Percentiles rank a stretch among this genome's conserved stretches.
Evolutionary conservation across 495 filamentous ascomycete genomes (phyloP).

Genomic region (Margaritispora aquatica): DNA sequence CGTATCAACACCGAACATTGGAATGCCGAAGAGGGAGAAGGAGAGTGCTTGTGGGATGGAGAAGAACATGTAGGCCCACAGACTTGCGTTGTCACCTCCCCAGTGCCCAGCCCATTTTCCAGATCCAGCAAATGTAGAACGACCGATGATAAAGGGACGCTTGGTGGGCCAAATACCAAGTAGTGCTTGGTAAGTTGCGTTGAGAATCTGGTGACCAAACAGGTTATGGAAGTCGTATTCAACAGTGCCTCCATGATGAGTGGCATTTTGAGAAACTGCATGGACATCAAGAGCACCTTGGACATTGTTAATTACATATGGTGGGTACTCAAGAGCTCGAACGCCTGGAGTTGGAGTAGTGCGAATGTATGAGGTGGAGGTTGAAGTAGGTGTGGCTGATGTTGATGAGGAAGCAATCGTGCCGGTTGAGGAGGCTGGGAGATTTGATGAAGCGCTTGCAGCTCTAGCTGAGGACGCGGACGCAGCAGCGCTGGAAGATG

Average conservation of each 20-base stretch:
- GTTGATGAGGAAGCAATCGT: slow-evolving; percentile 32
- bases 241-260: slow-evolving; percentile 60
- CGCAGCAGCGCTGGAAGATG: slow-evolving; percentile 42
- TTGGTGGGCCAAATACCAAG: slow-evolving; percentile 54
- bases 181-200: slow-evolving; percentile 74
- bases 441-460: slow-evolving; percentile 31
- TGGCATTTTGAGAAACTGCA: slow-evolving; percentile 72
- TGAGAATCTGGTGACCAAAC: slow-evolving; percentile 68
- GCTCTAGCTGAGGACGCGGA: slow-evolving; percentile 19
- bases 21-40: slow-evolving; percentile 77
- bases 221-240: slow-evolving; percentile 83
- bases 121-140: slow-evolving; percentile 73
- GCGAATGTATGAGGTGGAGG: slow-evolving; percentile 46
- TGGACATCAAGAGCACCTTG: slow-evolving; percentile 69
- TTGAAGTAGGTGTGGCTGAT: slow-evolving; percentile 17
- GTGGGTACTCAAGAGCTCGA: slow-evolving; percentile 74
- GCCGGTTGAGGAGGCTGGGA: slow-evolving; percentile 45
- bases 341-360: slow-evolving; percentile 61
- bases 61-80: slow-evolving; percentile 66
- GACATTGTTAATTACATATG: slow-evolving; percentile 78
- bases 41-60: slow-evolving; percentile 76
- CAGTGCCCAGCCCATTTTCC: slow-evolving; percentile 84
- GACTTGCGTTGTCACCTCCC: slow-evolving; percentile 75
- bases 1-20: slow-evolving; percentile 82
- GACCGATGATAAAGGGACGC: slow-evolving; percentile 81